Evolutionary conservation across 768 basidiomycete genomes (phyloP), one percentile per base, ranked within the genome.

Genomic region (Lanmaoa pseudosensibilis): DNA sequence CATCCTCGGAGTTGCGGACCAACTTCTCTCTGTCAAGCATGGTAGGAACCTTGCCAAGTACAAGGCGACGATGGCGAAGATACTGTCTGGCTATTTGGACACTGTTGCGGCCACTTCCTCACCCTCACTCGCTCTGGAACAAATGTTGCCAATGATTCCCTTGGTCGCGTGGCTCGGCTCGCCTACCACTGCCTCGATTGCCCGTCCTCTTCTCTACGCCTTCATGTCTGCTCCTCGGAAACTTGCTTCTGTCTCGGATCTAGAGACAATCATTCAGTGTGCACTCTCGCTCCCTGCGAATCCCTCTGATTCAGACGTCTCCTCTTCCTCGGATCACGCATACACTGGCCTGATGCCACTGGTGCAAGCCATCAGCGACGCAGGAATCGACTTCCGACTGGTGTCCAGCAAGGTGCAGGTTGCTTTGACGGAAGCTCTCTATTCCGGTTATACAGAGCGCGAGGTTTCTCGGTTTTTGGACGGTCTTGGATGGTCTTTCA

Each of bases 301-400:
- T 2, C 23, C 58, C 4, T 44, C 68, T 16, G 4, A 27, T 40
- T 45, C 50, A 11, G 57, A 56, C 11, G 43, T 30, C 18, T 41
- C 37, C 57, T 50, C 55, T 27, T 50, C 53, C 8, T 63, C 67
- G 8, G 59, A 64, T 25, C 73, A 66, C 41, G 63, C 74, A 7
- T 80, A 76, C 65, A 59, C 66, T 13, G 78, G 78, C 12, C 64
- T 83, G n/a, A 62, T 72, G 33, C 67, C 76, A 12, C 66, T 85
- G 2, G 58, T 85, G 4, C 71, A 73, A 34, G 75, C 78, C 45
- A 67, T 84, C 63, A 69, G 70, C 13, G 59, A 60, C 4, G 63
- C 65, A 1, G 63, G 64, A 1, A 55, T 78, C n/a, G 62, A 65
- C 10, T 65, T 83, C 43, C 54, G 57, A 30, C 44, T 53, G 27